These are phyloP conservation scores for Irpex rosettiformis DNA, from an alignment of 1,284 basidiomycete species.

Conservation along the genomic window DNA sequence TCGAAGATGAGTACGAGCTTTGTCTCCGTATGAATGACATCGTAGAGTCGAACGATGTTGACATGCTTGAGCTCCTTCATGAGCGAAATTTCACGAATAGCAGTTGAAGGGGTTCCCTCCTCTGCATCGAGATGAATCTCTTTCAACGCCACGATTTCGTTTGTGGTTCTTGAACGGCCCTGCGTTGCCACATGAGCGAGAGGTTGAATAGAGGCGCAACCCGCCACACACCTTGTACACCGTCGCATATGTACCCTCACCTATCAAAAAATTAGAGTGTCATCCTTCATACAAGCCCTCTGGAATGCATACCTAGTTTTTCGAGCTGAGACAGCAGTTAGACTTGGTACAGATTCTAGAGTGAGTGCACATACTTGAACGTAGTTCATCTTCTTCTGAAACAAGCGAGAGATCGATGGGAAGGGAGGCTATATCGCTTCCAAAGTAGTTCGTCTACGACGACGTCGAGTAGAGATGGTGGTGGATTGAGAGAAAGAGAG, in stretches of 20 bases:
- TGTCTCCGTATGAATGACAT: constrained; percentile 97
- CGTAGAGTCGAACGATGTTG: constrained; percentile 95
- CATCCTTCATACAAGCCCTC: not conserved
- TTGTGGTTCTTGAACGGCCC: constrained; percentile 84
- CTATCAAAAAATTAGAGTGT: constrained; percentile 30
- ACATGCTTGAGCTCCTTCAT: constrained; percentile 97
- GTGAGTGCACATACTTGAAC: constrained; percentile 48
- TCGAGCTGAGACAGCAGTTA: constrained; percentile 57
- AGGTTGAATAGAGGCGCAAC: constrained; percentile 4
- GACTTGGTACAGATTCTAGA: not conserved
- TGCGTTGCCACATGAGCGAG: constrained; percentile 28
- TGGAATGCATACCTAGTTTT: constrained; percentile 61
- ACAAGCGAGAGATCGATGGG: not conserved
- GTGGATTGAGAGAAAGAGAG: not conserved
- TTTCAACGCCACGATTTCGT: constrained; percentile 88
- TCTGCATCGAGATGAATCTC: constrained; percentile 96
- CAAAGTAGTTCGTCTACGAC: not conserved
- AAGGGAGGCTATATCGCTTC: not conserved
- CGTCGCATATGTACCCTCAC: constrained; percentile 86
- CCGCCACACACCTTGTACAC: constrained; percentile 74
- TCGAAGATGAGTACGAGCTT: constrained; percentile 99
- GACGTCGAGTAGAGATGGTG: not conserved
- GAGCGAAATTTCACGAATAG: constrained; percentile 92
- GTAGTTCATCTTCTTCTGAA: constrained; percentile 50
- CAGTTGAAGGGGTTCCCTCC: constrained; percentile 92